Conservation (phyloP, 345 rosid genomes). For the Gossypioides kirkii region DNA sequence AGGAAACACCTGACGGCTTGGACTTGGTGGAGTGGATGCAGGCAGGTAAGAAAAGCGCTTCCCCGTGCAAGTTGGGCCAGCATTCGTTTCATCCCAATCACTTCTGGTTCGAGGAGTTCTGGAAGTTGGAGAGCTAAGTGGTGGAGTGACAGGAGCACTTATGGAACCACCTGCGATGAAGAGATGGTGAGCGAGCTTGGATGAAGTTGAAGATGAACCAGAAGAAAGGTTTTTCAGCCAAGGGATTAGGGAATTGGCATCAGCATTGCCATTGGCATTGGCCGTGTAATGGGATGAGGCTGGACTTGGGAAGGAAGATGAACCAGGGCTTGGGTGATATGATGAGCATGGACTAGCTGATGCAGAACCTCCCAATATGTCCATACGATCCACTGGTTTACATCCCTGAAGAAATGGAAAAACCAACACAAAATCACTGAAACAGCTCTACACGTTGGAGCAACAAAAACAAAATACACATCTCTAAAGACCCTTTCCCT, state of each 20-base stretch:
- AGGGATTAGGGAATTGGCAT: conserved; percentile 84
- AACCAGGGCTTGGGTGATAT: conserved; percentile 81
- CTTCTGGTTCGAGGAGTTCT: conserved; percentile 50
- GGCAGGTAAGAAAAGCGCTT: conserved; percentile 38
- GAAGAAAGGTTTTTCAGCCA: conserved; percentile 93
- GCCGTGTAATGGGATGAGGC: conserved; percentile 33
- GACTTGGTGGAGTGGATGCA: conserved; percentile 68
- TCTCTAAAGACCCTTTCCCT: no score
- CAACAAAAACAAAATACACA: neutral
- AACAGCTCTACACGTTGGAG: neutral
- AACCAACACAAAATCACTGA: neutral
- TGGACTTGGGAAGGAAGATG: conserved; percentile 55
- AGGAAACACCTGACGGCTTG: conserved; percentile 51
- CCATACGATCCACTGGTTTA: conserved; percentile 78
- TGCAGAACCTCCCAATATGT: conserved; percentile 76
- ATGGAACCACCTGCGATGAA: conserved; percentile 69
- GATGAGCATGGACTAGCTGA: conserved; percentile 94
- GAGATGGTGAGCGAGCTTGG: conserved; percentile 54
- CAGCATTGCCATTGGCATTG: conserved; percentile 46
- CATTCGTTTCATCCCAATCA: conserved; percentile 57
- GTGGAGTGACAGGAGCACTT: conserved; percentile 98
- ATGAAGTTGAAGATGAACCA: conserved; percentile 54
- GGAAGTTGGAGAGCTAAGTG: conserved; percentile 66
- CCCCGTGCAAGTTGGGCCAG: conserved; percentile 36
- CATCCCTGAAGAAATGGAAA: conserved; percentile 56